Conservation (phyloP, 164 flowering plant genomes). For the Pachysandra terminalis region DNA sequence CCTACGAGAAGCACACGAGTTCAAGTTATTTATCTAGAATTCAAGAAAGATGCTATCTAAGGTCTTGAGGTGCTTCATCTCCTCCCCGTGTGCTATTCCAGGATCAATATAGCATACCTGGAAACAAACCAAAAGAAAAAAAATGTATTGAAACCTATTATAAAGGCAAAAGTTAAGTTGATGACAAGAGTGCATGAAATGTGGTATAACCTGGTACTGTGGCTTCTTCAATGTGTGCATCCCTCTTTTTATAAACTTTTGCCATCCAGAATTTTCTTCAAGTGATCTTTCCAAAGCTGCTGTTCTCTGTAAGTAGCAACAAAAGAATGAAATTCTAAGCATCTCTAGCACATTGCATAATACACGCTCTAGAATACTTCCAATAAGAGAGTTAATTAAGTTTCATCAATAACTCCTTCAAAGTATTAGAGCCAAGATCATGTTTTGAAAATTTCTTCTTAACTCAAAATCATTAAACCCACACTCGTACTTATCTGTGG, state of each 20-base stretch:
- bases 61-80: constrained; percentile 68
- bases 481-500: neutral
- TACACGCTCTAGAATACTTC: too few species aligned
- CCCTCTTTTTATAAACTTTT: constrained; percentile 79
- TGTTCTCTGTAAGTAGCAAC: constrained; percentile 45
- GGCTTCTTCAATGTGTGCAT: constrained; percentile 75
- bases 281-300: constrained; percentile 62
- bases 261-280: constrained; percentile 63
- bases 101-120: constrained; percentile 75
- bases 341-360: too few species aligned
- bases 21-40: constrained; percentile 23
- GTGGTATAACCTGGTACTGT: constrained; percentile 70
- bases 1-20: neutral
- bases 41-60: constrained; percentile 49
- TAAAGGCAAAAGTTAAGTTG: neutral
- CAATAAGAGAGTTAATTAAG: too few species aligned
- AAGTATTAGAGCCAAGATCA: neutral
- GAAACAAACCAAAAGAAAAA: too few species aligned
- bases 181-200: neutral
- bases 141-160: neutral
- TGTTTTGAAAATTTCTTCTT: neutral
- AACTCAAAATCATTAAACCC: too few species aligned
- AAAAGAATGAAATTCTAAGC: constrained; percentile 1
- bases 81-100: constrained; percentile 58
- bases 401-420: too few species aligned